These are phyloP conservation scores for Myxozyma sirexii DNA, from an alignment of 805 yeast genomes.

Conservation along the genomic window DNA sequence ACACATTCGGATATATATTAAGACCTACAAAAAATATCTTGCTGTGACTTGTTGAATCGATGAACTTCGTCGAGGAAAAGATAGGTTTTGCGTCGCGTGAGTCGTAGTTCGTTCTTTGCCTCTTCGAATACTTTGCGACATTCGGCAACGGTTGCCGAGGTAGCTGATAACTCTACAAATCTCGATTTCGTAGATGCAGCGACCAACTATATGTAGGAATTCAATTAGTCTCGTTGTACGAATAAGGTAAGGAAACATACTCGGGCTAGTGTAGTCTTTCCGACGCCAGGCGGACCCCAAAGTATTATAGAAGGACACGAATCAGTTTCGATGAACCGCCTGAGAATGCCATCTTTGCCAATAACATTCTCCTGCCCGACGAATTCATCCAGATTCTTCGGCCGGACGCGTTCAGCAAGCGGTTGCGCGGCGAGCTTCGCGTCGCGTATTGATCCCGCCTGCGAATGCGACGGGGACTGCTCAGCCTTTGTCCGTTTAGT, in stretches of 20 bases:
- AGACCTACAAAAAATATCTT: constrained; percentile 66
- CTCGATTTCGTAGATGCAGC: constrained; percentile 57
- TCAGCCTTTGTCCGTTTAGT: not conserved
- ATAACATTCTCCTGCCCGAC: constrained; percentile 85
- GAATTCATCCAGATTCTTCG: constrained; percentile 64
- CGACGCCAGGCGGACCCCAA: constrained; percentile 97
- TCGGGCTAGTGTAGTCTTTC: constrained; percentile 83
- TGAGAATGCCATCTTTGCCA: constrained; percentile 61
- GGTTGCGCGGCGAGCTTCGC: constrained; percentile 45
- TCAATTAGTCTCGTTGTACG: no score
- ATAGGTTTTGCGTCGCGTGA: constrained; percentile 60
- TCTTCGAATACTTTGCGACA: constrained; percentile 63
- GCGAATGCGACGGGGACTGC: not conserved
- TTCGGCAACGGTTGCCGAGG: constrained; percentile 68
- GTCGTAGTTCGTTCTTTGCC: constrained; percentile 49
- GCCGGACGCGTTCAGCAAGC: constrained; percentile 82
- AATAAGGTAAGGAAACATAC: constrained; percentile 31
- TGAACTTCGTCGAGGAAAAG: constrained; percentile 93
- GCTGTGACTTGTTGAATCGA: constrained; percentile 81
- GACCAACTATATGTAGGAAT: constrained; percentile 46
- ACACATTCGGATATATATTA: no score
- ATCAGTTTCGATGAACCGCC: constrained; percentile 56
- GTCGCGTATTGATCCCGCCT: not conserved
- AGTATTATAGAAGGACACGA: constrained; percentile 75
- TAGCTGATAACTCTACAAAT: constrained; percentile 83